A percentile compares a stretch with the other conserved stretches of the same genome.
phyloP scores from a whole-genome alignment of 345 rosid species.

The Euphorbia lathyris region DNA sequence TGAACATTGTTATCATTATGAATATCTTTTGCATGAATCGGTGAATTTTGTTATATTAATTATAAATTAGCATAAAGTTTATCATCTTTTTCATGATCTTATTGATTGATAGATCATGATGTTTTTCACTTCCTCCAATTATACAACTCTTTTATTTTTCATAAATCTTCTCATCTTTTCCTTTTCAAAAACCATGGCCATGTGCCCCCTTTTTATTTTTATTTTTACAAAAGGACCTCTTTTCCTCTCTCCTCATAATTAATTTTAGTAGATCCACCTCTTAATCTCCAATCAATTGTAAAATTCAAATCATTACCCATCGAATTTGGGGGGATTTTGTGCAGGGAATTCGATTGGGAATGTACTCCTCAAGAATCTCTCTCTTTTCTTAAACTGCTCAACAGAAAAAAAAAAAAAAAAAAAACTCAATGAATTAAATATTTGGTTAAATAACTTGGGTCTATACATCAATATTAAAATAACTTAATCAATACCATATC shows the following conservation, averaged over 20 bases:
- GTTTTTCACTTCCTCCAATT: constrained; percentile 41
- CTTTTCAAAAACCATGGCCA: too few species aligned
- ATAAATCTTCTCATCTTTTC: neutral
- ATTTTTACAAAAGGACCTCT: too few species aligned
- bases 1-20: constrained; percentile 11
- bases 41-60: constrained; percentile 12
- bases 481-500: too few species aligned
- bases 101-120: constrained; percentile 50
- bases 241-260: neutral
- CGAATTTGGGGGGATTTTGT: constrained; percentile 30
- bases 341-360: too few species aligned
- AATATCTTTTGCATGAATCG: constrained; percentile 18
- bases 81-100: constrained; percentile 28
- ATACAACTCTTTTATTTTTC: constrained; percentile 17
- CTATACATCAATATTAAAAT: too few species aligned
- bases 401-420: too few species aligned
- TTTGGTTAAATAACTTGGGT: too few species aligned
- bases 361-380: too few species aligned
- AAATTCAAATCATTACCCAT: constrained; percentile 41
- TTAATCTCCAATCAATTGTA: neutral
- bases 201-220: too few species aligned
- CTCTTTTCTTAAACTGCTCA: too few species aligned
- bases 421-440: too few species aligned
- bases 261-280: neutral
- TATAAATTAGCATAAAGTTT: constrained; percentile 20